Conservation (phyloP, 2,329 filamentous ascomycete species). For the Colletotrichum tanaceti region DNA sequence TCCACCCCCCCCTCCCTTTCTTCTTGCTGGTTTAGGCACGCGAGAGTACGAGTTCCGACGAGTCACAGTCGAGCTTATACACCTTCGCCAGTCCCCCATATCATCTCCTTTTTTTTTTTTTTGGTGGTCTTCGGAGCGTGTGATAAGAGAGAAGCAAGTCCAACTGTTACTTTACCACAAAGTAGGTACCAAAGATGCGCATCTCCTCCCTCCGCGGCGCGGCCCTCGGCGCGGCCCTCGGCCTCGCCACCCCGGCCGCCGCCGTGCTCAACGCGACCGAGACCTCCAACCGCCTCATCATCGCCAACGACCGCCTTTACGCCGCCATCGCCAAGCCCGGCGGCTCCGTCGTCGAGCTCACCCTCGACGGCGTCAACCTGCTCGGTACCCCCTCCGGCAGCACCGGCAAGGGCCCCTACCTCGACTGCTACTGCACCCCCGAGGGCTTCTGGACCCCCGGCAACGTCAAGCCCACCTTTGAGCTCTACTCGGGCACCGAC, state of each 20-base stretch:
- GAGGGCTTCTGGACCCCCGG: conserved; percentile 68
- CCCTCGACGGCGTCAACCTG: conserved; percentile 56
- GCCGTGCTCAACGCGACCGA: conserved; percentile 50
- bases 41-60: conserved; percentile 8
- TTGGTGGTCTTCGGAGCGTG: not conserved
- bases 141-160: not conserved
- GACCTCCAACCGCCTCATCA: conserved; percentile 49
- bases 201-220: conserved; percentile 22
- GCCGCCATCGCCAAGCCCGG: conserved; percentile 52
- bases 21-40: not conserved
- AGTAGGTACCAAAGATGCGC: conserved; percentile 20
- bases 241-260: conserved; percentile 32
- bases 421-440: conserved; percentile 70
- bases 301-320: conserved; percentile 54
- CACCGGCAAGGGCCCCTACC: conserved; percentile 63
- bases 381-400: conserved; percentile 58
- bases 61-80: conserved; percentile 1
- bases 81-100: conserved; percentile 1
- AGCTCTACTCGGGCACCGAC: conserved; percentile 64
- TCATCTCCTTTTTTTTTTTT: too few relatives aligned
- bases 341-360: conserved; percentile 52
- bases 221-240: conserved; percentile 20
- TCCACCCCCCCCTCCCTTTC: too few relatives aligned
- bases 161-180: not conserved
- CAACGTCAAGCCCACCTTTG: conserved; percentile 58